phyloP scores from a whole-genome alignment of 495 filamentous ascomycete species.

The Daldinia grandis region DNA sequence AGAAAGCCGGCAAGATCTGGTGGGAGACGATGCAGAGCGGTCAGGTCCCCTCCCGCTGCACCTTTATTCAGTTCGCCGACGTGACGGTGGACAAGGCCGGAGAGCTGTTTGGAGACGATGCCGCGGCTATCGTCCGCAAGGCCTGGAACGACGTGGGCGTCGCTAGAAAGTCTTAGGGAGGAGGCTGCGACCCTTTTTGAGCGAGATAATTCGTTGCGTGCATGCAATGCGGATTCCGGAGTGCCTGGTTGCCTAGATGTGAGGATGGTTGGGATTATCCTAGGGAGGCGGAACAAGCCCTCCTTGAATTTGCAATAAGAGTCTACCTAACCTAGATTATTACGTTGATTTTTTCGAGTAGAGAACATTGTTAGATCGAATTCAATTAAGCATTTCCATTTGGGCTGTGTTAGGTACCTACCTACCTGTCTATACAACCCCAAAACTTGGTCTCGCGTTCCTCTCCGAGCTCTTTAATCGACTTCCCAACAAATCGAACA shows the following conservation, averaged over 20 bases:
- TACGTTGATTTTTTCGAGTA: neutral
- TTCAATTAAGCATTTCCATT: neutral
- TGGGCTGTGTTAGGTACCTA: no score
- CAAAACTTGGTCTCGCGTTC: no score
- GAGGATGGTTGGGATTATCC: neutral
- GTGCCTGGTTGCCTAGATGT: no score
- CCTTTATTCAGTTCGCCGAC: slow-evolving; percentile 55
- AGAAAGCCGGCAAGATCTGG: slow-evolving; percentile 62
- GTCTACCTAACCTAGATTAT: neutral
- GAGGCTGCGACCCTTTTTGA: slow-evolving; percentile 8
- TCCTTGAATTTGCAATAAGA: neutral
- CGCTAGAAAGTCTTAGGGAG: slow-evolving; percentile 34
- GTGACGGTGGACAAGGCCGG: slow-evolving; percentile 52
- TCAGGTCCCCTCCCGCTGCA: slow-evolving; percentile 46
- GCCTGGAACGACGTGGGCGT: slow-evolving; percentile 56
- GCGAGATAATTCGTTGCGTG: neutral
- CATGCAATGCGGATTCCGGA: neutral
- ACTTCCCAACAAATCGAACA: neutral
- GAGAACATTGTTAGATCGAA: neutral
- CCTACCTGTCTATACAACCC: no score
- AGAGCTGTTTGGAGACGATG: slow-evolving; percentile 49
- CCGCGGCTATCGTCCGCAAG: slow-evolving; percentile 47
- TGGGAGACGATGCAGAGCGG: slow-evolving; percentile 57
- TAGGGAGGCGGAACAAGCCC: neutral
- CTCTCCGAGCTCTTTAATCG: neutral